Conservation (phyloP, 768 basidiomycete species). For the Exsudoporus frostii region DNA sequence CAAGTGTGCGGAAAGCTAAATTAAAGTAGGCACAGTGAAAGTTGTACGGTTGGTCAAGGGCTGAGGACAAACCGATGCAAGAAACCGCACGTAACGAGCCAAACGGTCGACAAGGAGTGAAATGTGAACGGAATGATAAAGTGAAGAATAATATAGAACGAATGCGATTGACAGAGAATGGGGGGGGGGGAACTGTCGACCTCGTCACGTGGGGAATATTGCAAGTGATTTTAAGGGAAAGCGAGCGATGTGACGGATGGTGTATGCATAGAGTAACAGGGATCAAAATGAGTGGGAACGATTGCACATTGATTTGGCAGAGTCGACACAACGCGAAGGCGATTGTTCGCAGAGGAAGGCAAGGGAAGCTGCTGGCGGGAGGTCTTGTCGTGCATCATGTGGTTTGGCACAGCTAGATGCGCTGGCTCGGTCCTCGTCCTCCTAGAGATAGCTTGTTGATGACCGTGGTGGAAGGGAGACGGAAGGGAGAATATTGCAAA, state of each 20-base stretch:
- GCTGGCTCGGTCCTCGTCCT: conserved; percentile 14
- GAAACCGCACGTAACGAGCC: conserved; percentile 34
- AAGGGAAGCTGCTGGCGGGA: conserved; percentile 10
- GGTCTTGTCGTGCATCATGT: conserved; percentile 12
- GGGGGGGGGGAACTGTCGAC: conserved; percentile 52
- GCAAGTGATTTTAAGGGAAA: conserved; percentile 39
- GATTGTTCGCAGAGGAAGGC: conserved; percentile 10
- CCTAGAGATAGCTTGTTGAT: conserved; percentile 47
- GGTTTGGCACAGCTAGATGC: conserved; percentile 21
- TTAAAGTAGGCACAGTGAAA: conserved; percentile 34
- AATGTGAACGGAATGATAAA: conserved; percentile 55
- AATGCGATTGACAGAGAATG: conserved; percentile 46
- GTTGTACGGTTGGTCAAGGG: conserved; percentile 25
- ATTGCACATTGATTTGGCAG: conserved; percentile 31
- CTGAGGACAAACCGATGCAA: conserved; percentile 29
- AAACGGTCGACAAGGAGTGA: conserved; percentile 35
- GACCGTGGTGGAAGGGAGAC: conserved; percentile 43
- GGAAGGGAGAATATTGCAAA: conserved; percentile 57
- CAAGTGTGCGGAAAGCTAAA: conserved; percentile 29
- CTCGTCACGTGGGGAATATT: conserved; percentile 48
- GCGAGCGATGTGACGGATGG: conserved; percentile 48
- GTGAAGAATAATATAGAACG: conserved; percentile 81
- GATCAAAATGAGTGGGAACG: conserved; percentile 40
- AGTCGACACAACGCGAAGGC: conserved; percentile 14
- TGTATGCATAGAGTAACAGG: conserved; percentile 57